Evolutionary conservation across 257 asterid species (phyloP), one percentile per base, ranked within the genome.

Genomic region (Mentha longifolia): DNA sequence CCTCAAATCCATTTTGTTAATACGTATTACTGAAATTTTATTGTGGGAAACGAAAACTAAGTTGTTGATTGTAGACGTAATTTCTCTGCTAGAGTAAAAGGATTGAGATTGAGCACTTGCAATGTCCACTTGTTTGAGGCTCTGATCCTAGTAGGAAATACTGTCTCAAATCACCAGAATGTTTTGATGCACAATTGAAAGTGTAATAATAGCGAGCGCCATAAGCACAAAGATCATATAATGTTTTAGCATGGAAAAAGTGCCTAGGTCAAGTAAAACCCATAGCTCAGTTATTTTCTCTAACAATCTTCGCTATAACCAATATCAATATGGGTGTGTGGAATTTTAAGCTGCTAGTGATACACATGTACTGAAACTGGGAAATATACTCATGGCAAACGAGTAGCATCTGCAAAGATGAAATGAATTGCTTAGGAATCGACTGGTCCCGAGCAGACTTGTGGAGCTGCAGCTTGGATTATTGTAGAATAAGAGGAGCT

Each of bases 61-160:
- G 28, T 12, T 56, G 62, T 20, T 15, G 47, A 19, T 61, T 25
- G 60, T 14, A 16, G 45, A 62, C 2, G 17, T 52, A 56, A 60
- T 71, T n/a, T 68, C 17, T n/a, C n/a, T 72, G 50, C 65, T 60
- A 35, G 72, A 42, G 51, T 62, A 35, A 10, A 54, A 43, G 47
- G 50, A 61, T 22, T 50, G 41, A 10, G 49, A 41, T 30, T 55
- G 22, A 64, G 43, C 55, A 30, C 60, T 54, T 64, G 49, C 19
- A 15, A 0, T 43, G 51, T 11, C 49, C 47, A 22, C 54, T 51
- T 63, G 19, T 25, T 10, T 72, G 16, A 25, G 54, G 16, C 57
- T 25, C 6, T 72, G 16, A 25, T 41, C 28, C 57, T 52, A 35
- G 10, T 37, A 9, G 60, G 75, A 59, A 17, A 12, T 30, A 11